Evolutionary conservation across 768 basidiomycete species (phyloP), one percentile per base, ranked within the genome.

Genomic region (Boletus rex-veris): DNA sequence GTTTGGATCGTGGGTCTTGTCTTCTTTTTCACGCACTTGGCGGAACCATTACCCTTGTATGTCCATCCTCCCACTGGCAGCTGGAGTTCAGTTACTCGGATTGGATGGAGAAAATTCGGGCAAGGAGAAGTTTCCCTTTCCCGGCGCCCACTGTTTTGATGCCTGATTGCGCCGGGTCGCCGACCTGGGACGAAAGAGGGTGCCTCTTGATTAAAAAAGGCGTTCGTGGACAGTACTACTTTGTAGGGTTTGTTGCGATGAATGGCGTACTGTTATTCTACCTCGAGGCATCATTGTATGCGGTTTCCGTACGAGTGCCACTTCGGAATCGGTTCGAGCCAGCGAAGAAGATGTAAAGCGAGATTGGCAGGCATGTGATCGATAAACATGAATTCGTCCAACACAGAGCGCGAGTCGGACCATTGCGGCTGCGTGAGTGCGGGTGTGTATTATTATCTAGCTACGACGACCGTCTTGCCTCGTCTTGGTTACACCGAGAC

Each of bases 401-500:
- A 8, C 2, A 26, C 42, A 9, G 43, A 39, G 24, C 33, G 39
- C 35, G n/a, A 15, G 19, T 48, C 53, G 53, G 47, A 18, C 18
- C 36, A 36, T 48, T 8, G 28, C 53, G 47, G 53, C 19, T n/a
- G n/a, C 30, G 44, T n/a, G 50, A 18, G n/a, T 38, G 7, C 16
- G 8, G 37, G 16, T 18, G 10, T 5, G 31, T 35, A 12, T 42
- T 30, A 26, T 36, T 14, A 33, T 36, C 56, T 8, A 15, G 38
- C 44, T 39, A 59, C 58, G 52, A 55, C 56, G 38, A 45, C 53
- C 12, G 50, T 16, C 44, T 16, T 40, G 21, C 19, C 57, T 44
- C 37, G 42, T 50, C 53, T 44, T 30, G 26, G 58, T 54, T 24
- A 33, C 35, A 31, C 24, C 7, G 28, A 33, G 16, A 21, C 14